These are phyloP conservation scores for Xylaria sp. DNA, from an alignment of 2,329 filamentous ascomycete genomes.

Conservation along the genomic window DNA sequence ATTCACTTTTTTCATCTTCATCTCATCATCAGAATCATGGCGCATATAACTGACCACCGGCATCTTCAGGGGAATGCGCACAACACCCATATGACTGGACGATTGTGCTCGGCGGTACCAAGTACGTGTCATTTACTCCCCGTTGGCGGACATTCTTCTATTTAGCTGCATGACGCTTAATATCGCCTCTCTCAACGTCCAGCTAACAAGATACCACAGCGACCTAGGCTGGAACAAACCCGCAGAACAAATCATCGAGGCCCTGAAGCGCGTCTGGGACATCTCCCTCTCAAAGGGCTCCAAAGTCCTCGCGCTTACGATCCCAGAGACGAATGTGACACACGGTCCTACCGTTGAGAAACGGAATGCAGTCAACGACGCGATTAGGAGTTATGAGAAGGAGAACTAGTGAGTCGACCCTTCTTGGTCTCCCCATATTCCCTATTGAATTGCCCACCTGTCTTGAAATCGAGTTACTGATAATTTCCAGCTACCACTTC, in stretches of 20 bases:
- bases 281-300: constrained; percentile 44
- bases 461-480: too few species aligned
- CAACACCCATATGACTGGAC: constrained; percentile 45
- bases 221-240: constrained; percentile 44
- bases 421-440: too few species aligned
- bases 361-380: constrained; percentile 45
- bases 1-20: neutral
- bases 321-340: constrained; percentile 46
- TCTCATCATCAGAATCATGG: neutral
- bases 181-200: too few species aligned
- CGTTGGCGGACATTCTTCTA: neutral
- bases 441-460: too few species aligned
- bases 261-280: constrained; percentile 47
- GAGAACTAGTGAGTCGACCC: constrained; percentile 50
- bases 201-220: constrained; percentile 27
- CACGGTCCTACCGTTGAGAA: constrained; percentile 29
- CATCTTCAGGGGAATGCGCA: constrained; percentile 7
- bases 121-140: constrained; percentile 37
- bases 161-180: too few species aligned
- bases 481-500: constrained; percentile 44
- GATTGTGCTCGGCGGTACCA: constrained; percentile 60
- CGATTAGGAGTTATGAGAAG: constrained; percentile 46
- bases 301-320: constrained; percentile 58
- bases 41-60: constrained; percentile 2
- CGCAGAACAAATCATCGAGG: constrained; percentile 41